These are phyloP conservation scores for Gymnopilus junonius DNA, from an alignment of 768 basidiomycete species.

Conservation along the genomic window DNA sequence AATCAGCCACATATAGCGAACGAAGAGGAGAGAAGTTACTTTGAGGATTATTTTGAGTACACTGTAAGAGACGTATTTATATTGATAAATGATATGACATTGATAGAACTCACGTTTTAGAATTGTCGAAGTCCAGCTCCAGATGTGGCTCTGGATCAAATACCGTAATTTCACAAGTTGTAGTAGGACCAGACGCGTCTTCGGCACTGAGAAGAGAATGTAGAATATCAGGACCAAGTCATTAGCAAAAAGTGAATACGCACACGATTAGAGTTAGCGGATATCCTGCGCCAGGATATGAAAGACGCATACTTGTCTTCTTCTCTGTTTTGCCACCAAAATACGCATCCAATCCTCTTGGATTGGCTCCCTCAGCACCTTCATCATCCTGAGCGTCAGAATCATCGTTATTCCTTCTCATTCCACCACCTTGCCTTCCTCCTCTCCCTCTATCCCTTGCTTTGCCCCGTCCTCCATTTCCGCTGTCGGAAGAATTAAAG, in stretches of 20 bases:
- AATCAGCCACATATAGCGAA: background rate
- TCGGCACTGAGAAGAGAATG: conserved; percentile 55
- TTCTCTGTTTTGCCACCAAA: conserved; percentile 57
- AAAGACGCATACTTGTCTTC: conserved; percentile 84
- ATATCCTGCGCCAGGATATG: conserved; percentile 77
- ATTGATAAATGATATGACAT: conserved; percentile 17
- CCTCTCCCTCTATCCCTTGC: conserved; percentile 9
- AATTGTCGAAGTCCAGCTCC: conserved; percentile 78
- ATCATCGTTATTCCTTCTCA: conserved; percentile 40
- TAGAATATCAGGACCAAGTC: background rate
- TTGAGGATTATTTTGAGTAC: conserved; percentile 86
- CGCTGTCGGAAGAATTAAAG: conserved; percentile 21
- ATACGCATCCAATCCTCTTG: conserved; percentile 59
- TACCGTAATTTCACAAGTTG: conserved; percentile 85
- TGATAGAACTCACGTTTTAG: conserved; percentile 51
- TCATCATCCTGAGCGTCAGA: conserved; percentile 46
- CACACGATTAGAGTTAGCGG: conserved; percentile 82
- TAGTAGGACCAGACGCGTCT: conserved; percentile 80
- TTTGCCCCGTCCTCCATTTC: conserved; percentile 7
- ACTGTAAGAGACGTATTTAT: conserved; percentile 38
- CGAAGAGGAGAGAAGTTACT: conserved; percentile 39
- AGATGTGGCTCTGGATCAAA: conserved; percentile 83
- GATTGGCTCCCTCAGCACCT: conserved; percentile 31
- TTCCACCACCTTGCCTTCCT: conserved; percentile 8
- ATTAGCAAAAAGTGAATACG: conserved; percentile 26